Evolutionary conservation across 169 alveolate genomes (phyloP).

Genomic region (Cyclospora cayetanensis): DNA sequence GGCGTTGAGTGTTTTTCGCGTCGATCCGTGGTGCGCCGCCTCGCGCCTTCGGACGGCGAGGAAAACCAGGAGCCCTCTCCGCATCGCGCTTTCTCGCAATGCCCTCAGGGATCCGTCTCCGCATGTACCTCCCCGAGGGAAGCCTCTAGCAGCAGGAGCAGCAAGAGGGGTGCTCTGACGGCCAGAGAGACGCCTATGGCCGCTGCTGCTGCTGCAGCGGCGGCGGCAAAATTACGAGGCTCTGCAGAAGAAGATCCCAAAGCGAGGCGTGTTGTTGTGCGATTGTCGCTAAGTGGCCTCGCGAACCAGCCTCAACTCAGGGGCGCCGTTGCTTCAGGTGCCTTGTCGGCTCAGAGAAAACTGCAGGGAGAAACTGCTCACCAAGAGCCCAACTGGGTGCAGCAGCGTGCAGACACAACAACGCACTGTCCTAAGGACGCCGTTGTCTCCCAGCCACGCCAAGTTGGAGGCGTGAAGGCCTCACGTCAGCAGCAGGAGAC

Average conservation of each 20-base stretch:
- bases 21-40: no score
- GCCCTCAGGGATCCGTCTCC: not conserved
- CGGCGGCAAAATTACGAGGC: not conserved
- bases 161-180: not conserved
- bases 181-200: not conserved
- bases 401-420: not conserved
- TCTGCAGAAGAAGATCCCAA: not conserved
- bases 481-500: slow-evolving; percentile 22
- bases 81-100: no score
- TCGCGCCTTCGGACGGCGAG: no score
- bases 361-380: not conserved
- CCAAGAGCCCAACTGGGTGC: not conserved
- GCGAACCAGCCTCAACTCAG: not conserved
- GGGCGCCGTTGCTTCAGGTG: not conserved
- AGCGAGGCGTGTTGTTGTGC: not conserved
- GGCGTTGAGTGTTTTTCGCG: no score
- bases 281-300: not conserved
- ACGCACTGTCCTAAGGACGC: not conserved
- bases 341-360: not conserved
- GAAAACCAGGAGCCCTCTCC: no score
- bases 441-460: slow-evolving; percentile 7
- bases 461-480: not conserved
- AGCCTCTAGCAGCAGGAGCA: slow-evolving; percentile 19
- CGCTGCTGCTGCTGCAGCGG: not conserved
- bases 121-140: not conserved